Base-by-base conservation (phyloP, 805 yeast genomes). In the Candida endomychidarum region DNA sequence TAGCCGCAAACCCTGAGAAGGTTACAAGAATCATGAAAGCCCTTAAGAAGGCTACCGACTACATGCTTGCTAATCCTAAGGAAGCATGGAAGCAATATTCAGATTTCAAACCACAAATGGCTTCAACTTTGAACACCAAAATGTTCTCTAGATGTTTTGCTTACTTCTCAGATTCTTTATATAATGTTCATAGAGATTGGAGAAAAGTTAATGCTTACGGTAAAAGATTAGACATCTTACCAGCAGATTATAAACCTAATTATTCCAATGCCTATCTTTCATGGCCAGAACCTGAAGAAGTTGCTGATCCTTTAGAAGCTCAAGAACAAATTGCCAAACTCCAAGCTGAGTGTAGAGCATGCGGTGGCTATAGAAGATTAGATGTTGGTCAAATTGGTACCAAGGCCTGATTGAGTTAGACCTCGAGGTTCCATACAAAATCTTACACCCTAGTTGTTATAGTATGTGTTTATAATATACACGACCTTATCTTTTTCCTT, bases 161-260 rank as follows among this genome's bases (percentile, higher is more conserved):
- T 21, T 76, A 75, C 61, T 67, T 76, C 56, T 73, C 79, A 12
- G 74, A 60, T 14, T 70, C 77, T 12, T 62, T 74, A 47, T 72
- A 63, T 60, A 75, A 75, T 46, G 80, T 75, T 32, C 73, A 72
- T 52, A 68, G 81, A 48, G 81, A 75, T 57, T 75, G 81, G 81
- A 64, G 57, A 37, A 75, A 75, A 60, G 81, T 75, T 43, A 75
- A 75, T 34, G 69, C 68, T 37, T 75, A 75, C 51, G 80, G 80
- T 43, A 74, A 76, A 57, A 66, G 81, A 54, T 63, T 75, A 52
- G 70, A 69, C 21, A 72, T 75, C 43, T 61, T 75, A 49, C 79
- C 78, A 34, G 53, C 47, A n/a, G 78, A 70, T 47, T 75, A 71
- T 53, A 51, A 56, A 34, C 58, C 80, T 34, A 75, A 75, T 60